phyloP scores from a whole-genome alignment of 2,329 filamentous ascomycete species.

The Dryadomyces sulphureus region DNA sequence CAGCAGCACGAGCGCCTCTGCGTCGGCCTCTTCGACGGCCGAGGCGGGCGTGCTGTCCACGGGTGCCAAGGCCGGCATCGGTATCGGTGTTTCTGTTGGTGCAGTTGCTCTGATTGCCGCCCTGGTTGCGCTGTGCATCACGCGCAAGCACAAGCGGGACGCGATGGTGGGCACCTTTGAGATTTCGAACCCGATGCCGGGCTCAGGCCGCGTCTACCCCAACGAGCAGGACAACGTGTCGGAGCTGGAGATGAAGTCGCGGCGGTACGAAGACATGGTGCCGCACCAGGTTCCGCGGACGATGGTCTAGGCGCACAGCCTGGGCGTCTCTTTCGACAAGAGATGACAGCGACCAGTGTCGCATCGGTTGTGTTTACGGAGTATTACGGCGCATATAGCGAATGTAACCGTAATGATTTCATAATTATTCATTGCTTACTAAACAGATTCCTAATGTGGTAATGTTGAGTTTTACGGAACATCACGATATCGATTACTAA shows the following conservation, averaged over 20 bases:
- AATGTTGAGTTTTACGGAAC: no score
- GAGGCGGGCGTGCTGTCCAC: slow-evolving; percentile 4
- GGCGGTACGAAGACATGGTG: slow-evolving; percentile 43
- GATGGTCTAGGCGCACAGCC: slow-evolving; percentile 14
- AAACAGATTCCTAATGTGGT: no score
- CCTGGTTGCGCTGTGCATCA: slow-evolving; percentile 3
- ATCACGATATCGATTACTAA: not conserved
- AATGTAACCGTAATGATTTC: no score
- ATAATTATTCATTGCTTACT: no score
- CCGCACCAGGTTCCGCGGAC: slow-evolving; percentile 32
- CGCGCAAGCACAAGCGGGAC: slow-evolving; percentile 8
- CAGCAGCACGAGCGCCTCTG: not conserved
- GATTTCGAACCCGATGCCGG: slow-evolving; percentile 37
- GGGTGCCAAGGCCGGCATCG: slow-evolving; percentile 12
- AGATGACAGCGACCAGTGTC: not conserved
- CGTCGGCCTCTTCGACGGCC: not conserved
- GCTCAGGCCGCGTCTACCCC: slow-evolving; percentile 26
- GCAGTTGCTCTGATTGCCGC: slow-evolving; percentile 9
- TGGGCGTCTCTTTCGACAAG: slow-evolving; percentile 1
- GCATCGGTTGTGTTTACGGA: not conserved
- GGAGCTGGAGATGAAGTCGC: slow-evolving; percentile 35
- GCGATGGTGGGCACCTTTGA: slow-evolving; percentile 14
- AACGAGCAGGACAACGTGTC: slow-evolving; percentile 21
- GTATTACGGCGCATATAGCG: not conserved
- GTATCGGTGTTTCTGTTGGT: slow-evolving; percentile 9